phyloP scores from a whole-genome alignment of 768 basidiomycete genomes.

The Rhodotorula taiwanensis region DNA sequence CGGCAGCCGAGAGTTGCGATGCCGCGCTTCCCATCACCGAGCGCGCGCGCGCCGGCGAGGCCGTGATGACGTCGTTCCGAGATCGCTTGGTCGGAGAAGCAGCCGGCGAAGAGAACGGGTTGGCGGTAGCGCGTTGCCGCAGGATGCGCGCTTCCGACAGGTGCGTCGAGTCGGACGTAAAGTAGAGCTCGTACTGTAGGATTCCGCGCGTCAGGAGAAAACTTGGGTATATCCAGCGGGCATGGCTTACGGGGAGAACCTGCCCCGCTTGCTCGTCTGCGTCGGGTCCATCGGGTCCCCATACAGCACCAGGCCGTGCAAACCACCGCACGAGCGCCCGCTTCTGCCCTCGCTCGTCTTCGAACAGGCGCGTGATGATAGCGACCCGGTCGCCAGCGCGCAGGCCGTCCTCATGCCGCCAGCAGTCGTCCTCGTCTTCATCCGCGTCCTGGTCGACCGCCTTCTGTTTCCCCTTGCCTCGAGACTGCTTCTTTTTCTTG shows the following conservation, averaged over 20 bases:
- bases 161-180: constrained; percentile 31
- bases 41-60: not conserved
- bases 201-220: no score
- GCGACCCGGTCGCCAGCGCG: constrained; percentile 26
- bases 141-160: constrained; percentile 17
- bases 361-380: constrained; percentile 28
- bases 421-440: constrained; percentile 1
- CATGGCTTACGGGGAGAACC: constrained; percentile 2
- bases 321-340: constrained; percentile 33
- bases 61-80: not conserved
- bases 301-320: constrained; percentile 16
- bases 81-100: constrained; percentile 2
- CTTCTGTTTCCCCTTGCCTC: not conserved
- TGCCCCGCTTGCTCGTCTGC: constrained; percentile 9
- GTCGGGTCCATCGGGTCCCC: constrained; percentile 26
- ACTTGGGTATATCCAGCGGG: no score
- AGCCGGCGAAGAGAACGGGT: constrained; percentile 2
- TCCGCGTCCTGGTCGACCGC: not conserved
- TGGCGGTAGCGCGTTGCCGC: not conserved
- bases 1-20: constrained; percentile 9
- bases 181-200: constrained; percentile 36
- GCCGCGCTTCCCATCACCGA: not conserved
- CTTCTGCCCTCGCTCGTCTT: constrained; percentile 30
- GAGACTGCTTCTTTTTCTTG: not conserved
- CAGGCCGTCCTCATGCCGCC: constrained; percentile 29